phyloP scores from a whole-genome alignment of 495 filamentous ascomycete genomes.

The Neurospora sublineolata region DNA sequence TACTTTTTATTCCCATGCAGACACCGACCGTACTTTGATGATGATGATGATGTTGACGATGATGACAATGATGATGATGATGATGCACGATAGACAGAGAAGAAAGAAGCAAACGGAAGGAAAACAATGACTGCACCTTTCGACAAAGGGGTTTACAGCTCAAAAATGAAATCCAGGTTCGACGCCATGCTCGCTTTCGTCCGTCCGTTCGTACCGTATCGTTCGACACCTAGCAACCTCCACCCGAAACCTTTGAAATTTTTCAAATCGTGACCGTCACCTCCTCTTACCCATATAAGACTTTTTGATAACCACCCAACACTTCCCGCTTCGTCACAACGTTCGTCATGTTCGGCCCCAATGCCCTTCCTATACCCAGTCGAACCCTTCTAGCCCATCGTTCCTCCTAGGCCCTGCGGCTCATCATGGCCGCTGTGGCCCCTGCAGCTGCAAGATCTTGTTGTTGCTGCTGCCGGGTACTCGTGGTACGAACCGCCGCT shows the following conservation, averaged over 20 bases:
- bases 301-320: background rate
- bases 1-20: background rate
- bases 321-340: background rate
- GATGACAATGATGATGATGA: background rate
- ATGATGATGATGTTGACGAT: background rate
- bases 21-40: background rate
- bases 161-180: background rate
- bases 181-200: background rate
- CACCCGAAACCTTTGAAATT: background rate
- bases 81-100: background rate
- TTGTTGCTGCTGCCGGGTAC: slow-evolving; percentile 21
- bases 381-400: background rate
- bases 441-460: slow-evolving; percentile 41
- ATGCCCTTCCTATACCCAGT: background rate
- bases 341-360: background rate
- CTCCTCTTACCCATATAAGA: background rate
- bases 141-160: background rate
- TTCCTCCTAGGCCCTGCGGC: slow-evolving; percentile 29
- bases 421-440: slow-evolving; percentile 40
- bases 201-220: background rate
- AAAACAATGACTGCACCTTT: background rate
- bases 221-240: background rate
- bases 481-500: slow-evolving; percentile 36
- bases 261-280: background rate
- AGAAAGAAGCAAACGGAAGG: background rate